Evolutionary conservation across 2,329 filamentous ascomycete genomes (phyloP).

Genomic region (Trichoderma endophyticum): DNA sequence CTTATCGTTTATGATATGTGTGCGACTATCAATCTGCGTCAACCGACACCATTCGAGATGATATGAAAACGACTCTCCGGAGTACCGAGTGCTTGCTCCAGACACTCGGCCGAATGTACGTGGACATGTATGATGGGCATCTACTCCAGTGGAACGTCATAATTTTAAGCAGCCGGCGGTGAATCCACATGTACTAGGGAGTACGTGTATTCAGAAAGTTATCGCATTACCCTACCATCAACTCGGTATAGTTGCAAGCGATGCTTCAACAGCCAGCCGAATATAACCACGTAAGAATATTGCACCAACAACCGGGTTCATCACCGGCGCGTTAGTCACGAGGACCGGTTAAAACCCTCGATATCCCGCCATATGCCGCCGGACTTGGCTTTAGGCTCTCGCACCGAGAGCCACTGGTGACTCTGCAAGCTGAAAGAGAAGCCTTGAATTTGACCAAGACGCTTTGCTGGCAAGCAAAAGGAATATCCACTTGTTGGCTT

Average conservation of each 20-base stretch:
- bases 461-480: background rate
- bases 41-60: background rate
- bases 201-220: background rate
- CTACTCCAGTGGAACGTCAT: background rate
- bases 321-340: background rate
- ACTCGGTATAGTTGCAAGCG: background rate
- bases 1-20: background rate
- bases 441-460: background rate
- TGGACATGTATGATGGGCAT: background rate
- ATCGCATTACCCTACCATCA: background rate
- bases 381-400: background rate
- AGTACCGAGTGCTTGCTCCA: background rate
- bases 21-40: background rate
- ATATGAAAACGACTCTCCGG: background rate
- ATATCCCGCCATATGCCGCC: background rate
- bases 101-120: background rate
- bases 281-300: background rate
- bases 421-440: background rate
- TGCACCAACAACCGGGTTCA: background rate
- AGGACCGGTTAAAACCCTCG: background rate
- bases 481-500: background rate
- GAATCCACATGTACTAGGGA: background rate
- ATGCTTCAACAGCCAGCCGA: background rate
- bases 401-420: background rate
- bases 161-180: background rate